Conservation (phyloP, 371 early-diverging fungal genomes). For the Massospora cicadina region DNA sequence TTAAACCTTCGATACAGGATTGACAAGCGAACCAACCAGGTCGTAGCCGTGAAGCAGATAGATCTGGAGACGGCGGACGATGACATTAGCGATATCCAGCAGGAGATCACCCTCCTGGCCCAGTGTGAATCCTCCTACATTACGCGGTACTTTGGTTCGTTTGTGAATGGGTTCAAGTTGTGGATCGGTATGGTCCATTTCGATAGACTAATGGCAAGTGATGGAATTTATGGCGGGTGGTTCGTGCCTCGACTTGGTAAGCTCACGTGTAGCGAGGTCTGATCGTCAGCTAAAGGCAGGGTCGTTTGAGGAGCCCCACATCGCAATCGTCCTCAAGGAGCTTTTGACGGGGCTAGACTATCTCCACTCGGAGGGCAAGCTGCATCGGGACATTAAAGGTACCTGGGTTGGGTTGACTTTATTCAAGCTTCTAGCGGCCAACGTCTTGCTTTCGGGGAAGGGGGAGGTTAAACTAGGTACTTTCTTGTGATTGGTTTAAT, state of each 20-base stretch:
- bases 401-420: constrained; percentile 11
- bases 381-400: constrained; percentile 86
- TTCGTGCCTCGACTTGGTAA: constrained; percentile 70
- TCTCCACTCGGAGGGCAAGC: constrained; percentile 82
- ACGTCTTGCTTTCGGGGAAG: constrained; percentile 42
- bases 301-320: constrained; percentile 65
- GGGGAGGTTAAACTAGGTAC: constrained; percentile 28
- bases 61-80: constrained; percentile 89
- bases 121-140: constrained; percentile 80
- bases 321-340: constrained; percentile 82
- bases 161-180: constrained; percentile 60
- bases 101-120: constrained; percentile 86
- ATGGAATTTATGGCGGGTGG: constrained; percentile 50
- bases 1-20: constrained; percentile 23
- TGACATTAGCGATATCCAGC: constrained; percentile 94
- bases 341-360: constrained; percentile 83
- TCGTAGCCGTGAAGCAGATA: constrained; percentile 84
- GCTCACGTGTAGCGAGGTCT: neutral
- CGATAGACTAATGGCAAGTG: constrained; percentile 19
- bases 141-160: constrained; percentile 73
- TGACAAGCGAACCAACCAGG: constrained; percentile 51
- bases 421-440: constrained; percentile 43
- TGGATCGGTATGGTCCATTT: constrained; percentile 42
- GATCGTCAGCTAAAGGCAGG: constrained; percentile 51
- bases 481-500: neutral